Evolutionary conservation across 257 asterid species (phyloP).

Genomic region (Catharanthus roseus): DNA sequence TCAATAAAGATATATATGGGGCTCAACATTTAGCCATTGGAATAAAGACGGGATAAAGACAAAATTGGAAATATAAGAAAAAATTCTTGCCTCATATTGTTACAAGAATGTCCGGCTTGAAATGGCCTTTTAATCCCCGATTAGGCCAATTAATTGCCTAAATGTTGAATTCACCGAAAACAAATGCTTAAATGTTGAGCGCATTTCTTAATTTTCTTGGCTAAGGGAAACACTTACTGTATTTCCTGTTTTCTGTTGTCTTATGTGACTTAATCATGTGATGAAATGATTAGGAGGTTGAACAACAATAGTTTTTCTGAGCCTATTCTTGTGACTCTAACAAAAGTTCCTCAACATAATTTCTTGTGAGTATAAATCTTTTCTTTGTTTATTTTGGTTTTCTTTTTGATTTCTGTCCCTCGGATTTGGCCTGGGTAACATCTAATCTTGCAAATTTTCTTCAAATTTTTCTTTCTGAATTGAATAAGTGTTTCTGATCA

Average conservation of each 20-base stretch:
- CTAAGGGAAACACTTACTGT: constrained; percentile 23
- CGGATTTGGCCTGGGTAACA: neutral
- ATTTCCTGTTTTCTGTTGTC: constrained; percentile 28
- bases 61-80: too few relatives aligned
- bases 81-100: too few relatives aligned
- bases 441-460: neutral
- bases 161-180: too few relatives aligned
- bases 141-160: too few relatives aligned
- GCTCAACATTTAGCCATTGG: too few relatives aligned
- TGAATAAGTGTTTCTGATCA: constrained; percentile 14
- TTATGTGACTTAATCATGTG: constrained; percentile 37
- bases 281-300: constrained; percentile 65
- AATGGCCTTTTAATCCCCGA: too few relatives aligned
- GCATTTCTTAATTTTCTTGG: constrained; percentile 9
- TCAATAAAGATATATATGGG: too few relatives aligned
- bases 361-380: constrained; percentile 72
- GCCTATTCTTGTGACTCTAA: constrained; percentile 65
- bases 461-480: constrained; percentile 19
- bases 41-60: too few relatives aligned
- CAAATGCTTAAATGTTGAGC: too few relatives aligned
- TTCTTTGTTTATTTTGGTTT: constrained; percentile 9
- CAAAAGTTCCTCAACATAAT: constrained; percentile 83
- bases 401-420: constrained; percentile 6
- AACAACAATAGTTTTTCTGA: constrained; percentile 94
- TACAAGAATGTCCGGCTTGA: too few relatives aligned